Evolutionary conservation across 257 asterid genomes (phyloP).

Genomic region (Solanum appendiculatum): DNA sequence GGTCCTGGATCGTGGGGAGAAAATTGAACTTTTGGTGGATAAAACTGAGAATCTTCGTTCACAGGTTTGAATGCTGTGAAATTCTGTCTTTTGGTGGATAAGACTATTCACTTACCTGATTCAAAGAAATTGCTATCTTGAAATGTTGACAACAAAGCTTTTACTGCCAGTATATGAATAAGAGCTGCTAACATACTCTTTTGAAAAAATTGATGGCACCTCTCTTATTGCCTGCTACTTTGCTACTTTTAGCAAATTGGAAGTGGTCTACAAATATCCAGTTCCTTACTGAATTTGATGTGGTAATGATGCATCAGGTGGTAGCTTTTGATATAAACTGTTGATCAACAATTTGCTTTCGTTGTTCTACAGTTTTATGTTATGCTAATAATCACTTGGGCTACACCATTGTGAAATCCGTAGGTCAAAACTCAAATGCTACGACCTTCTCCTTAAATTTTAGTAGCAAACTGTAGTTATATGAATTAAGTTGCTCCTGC

Average conservation of each 20-base stretch:
- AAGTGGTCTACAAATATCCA: neutral
- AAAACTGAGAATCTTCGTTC: conserved; percentile 88
- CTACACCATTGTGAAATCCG: neutral
- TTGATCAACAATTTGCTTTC: neutral
- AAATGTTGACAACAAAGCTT: neutral
- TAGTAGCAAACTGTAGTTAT: neutral
- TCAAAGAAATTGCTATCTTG: neutral
- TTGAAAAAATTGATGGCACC: neutral
- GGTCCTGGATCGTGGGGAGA: conserved; percentile 98
- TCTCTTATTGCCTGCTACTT: neutral
- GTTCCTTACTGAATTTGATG: neutral
- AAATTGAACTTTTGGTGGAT: conserved; percentile 85
- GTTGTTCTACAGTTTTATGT: neutral
- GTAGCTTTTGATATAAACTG: neutral
- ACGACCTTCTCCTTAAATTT: neutral
- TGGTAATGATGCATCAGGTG: neutral
- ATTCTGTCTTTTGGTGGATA: neutral
- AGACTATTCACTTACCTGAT: neutral
- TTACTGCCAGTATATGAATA: neutral
- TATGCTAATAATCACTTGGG: neutral
- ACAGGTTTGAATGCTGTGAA: conserved; percentile 31
- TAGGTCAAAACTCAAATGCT: neutral
- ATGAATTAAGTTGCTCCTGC: neutral
- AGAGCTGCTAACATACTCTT: neutral
- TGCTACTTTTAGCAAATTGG: neutral